A percentile compares a stretch with the other conserved stretches of the same genome.
phyloP scores from a whole-genome alignment of 257 asterid species.

The Perilla frutescens region DNA sequence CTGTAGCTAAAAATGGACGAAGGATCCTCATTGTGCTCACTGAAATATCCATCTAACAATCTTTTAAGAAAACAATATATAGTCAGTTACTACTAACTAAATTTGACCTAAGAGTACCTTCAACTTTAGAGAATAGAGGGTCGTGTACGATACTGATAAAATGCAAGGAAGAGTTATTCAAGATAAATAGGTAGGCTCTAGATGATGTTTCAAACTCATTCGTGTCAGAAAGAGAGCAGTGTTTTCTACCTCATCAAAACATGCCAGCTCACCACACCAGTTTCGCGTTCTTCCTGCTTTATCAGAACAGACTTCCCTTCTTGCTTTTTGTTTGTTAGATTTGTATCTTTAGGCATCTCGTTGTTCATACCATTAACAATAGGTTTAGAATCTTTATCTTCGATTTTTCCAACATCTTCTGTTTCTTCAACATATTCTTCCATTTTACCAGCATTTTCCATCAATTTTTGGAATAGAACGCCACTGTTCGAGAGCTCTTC shows the following conservation, averaged over 20 bases:
- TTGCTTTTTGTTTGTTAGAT: conserved; percentile 50
- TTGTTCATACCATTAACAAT: conserved; percentile 55
- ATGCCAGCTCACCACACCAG: conserved; percentile 90
- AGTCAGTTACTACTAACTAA: background rate
- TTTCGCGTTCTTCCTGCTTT: conserved; percentile 98
- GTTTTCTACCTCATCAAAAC: conserved; percentile 73
- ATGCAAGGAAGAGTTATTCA: conserved; percentile 4
- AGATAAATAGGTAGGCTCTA: background rate
- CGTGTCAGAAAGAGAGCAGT: conserved; percentile 20
- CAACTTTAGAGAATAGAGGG: conserved; percentile 1
- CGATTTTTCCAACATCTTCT: conserved; percentile 47
- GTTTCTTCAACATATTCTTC: conserved; percentile 83
- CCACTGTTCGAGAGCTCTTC: conserved; percentile 92
- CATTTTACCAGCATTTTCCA: conserved; percentile 99
- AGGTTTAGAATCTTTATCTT: conserved; percentile 47
- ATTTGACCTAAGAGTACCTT: background rate
- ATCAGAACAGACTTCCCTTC: conserved; percentile 86
- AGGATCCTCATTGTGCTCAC: no score
- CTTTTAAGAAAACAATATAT: no score
- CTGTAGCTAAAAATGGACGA: no score
- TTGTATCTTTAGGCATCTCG: conserved; percentile 56
- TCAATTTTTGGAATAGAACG: conserved; percentile 72
- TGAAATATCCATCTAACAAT: no score
- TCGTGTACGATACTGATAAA: background rate
- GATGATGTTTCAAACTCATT: conserved; percentile 13